A percentile compares a stretch with the other conserved stretches of the same genome.
Conservation (phyloP, 306 rosid genomes). For the Cucumis sativus region Cucumber_9930_V3 NC_026657.2:29107001-29107500, state of each 20-base stretch:
- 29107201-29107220: background rate
- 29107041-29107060: background rate
- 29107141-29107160: background rate
- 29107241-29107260: background rate
- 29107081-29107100: background rate
- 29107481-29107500: too few relatives aligned
- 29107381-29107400: too few relatives aligned
- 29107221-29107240: background rate
- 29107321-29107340: too few relatives aligned
- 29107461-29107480: too few relatives aligned
- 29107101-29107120: background rate
- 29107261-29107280: too few relatives aligned
- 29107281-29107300: too few relatives aligned
- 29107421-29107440: too few relatives aligned
- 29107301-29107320: too few relatives aligned
- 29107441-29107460: too few relatives aligned
- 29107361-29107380: too few relatives aligned
- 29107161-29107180: background rate
- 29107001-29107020: slow-evolving; percentile 67
- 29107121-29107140: background rate
- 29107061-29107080: background rate
- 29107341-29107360: too few relatives aligned
- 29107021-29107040: background rate
- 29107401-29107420: too few relatives aligned
- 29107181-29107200: background rate